Base-by-base conservation (phyloP, 2,329 filamentous ascomycete genomes). In the Penicillium sp. region DNA sequence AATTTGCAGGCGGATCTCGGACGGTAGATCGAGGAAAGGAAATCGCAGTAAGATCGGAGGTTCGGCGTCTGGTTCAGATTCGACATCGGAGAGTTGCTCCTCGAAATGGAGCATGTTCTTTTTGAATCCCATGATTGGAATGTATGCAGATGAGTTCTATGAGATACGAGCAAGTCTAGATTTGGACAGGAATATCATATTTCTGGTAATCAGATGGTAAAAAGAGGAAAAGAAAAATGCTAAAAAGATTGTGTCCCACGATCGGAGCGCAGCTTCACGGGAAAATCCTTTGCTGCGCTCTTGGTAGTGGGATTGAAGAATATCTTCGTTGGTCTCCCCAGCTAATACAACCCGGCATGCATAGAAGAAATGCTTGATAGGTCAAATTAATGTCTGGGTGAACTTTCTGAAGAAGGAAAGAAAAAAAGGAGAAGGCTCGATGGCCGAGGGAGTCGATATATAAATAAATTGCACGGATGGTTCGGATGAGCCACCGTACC, bases 321-420 rank as follows among this genome's bases (percentile, higher is more conserved):
- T 54, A 60, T 57, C 67, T 68, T 70, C 71, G 57, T 76, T 70
- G 56, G 69, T 80, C 77, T 80, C 68, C 78, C 78, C 77, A 77
- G 74, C 72, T 77, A 77, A 74, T 79, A 76, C 84, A 87, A 84
- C 84, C 78, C 80, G 72, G 73, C 77, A 79, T 77, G 77, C 80
- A 82, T 77, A 67, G 68, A 70, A 67, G 59, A 62, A 58, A 60
- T 59, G 78, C 73, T 71, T 78, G 78, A 70, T 72, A 76, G 77
- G 82, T 82, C 83, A 85, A 85, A 84, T 84, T 79, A 50, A 71
- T 73, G 71, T 73, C 75, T 77, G 75, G 77, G 80, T 80, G 70
- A 75, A 84, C 84, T 80, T 84, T 85, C 83, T 75, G 71, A 64
- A 69, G 71, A 61, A 73, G 67, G 69, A 69, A 67, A 72, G 73